Evolutionary conservation across 2,329 filamentous ascomycete genomes (phyloP).

Genomic region (Xylaria sp.): DNA sequence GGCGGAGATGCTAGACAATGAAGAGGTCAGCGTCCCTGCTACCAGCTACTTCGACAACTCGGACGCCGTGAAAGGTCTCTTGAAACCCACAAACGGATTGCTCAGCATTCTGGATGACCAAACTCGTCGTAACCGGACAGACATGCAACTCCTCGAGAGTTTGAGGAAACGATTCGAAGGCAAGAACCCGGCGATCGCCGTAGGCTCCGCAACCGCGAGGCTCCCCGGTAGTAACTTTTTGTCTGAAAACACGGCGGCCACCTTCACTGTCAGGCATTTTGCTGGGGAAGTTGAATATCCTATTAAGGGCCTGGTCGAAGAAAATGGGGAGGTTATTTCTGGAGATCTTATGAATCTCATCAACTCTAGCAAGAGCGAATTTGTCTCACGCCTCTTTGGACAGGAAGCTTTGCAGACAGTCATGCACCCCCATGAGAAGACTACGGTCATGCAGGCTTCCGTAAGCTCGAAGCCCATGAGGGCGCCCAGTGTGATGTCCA

Average conservation of each 20-base stretch:
- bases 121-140: constrained; percentile 86
- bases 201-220: constrained; percentile 78
- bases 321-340: constrained; percentile 96
- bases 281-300: constrained; percentile 97
- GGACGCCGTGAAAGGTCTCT: constrained; percentile 88
- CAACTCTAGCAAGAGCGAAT: constrained; percentile 86
- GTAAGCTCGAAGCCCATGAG: constrained; percentile 95
- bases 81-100: constrained; percentile 93
- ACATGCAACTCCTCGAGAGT: constrained; percentile 90
- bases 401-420: constrained; percentile 94
- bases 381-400: constrained; percentile 91
- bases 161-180: constrained; percentile 92
- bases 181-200: constrained; percentile 90
- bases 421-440: constrained; percentile 90
- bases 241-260: constrained; percentile 81
- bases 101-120: constrained; percentile 97
- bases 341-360: constrained; percentile 96
- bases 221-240: constrained; percentile 90
- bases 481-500: constrained; percentile 90
- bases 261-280: constrained; percentile 94
- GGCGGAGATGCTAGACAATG: constrained; percentile 91
- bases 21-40: constrained; percentile 88
- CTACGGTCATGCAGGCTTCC: constrained; percentile 93
- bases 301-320: constrained; percentile 86
- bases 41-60: constrained; percentile 99